Evolutionary conservation across 2,329 filamentous ascomycete genomes (phyloP), one percentile per base, ranked within the genome.

Genomic region (Aureobasidium sp.): DNA sequence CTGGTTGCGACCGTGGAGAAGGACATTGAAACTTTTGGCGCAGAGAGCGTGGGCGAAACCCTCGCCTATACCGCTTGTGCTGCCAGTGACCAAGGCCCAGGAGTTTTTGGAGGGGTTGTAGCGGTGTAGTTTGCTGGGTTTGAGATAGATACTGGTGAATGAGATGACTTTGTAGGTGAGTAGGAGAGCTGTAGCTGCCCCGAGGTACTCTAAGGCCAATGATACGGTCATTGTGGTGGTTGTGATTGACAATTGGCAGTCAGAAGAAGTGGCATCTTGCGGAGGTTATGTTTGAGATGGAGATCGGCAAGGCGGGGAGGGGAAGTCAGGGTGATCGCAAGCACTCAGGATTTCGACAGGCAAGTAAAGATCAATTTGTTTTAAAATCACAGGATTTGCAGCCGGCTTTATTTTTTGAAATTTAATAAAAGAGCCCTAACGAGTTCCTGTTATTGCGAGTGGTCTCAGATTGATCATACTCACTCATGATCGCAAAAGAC

Each of bases 1-100:
- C 2, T 66, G 65, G 63, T 82, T 82, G 39, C 82, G 79, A n/a
- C 83, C 82, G 64, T 86, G 83, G 9, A 86, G 68, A 17, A 85
- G 73, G 37, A 86, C 75, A 66, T 83, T 81, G 76, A 85, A 84
- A 51, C 81, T 81, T 15, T 71, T 72, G 0, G 66, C 63, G 20
- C 79, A 79, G n/a, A 86, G 78, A 66, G 82, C 79, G 61, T 78
- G 70, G 3, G 77, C 77, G 63, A 84, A 78, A 0, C 72, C 78
- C 32, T 73, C 72, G 12, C 84, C 83, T 43, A 85, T 84, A 24
- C 83, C 84, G 50, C 82, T 81, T 15, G 75, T 81, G 20, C 80
- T 76, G 36, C 83, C 82, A 0, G 82, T 85, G 9, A 83, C 74
- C 5, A 83, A 69, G 1, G 78, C 79, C 76, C 78, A 82, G 12